Evolutionary conservation across 371 early-diverging fungal species (phyloP), one percentile per base, ranked within the genome.

Genomic region (Mortierella sp.): DNA sequence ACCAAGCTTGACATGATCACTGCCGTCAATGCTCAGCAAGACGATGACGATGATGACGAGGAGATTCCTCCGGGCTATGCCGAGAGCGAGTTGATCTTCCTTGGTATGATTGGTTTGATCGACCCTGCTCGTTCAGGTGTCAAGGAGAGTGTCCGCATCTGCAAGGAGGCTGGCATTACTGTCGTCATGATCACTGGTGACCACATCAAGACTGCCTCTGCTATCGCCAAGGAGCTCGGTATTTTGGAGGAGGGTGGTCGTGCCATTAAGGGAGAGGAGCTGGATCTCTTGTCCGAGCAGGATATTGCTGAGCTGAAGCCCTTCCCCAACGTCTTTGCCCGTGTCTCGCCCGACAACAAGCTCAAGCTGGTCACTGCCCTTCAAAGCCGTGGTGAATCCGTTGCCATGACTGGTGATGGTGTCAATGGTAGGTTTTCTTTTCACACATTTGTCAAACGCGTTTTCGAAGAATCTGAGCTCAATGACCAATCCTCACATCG

Each of bases 351-450:
- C 13, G 98, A 98, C 84, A 98, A 97, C 84, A 99, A 99, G 89
- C 93, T 98, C 71, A 97, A 96, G 90, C 96, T 99, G 91, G 97
- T 99, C 52, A 92, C 95, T 88, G 96, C 98, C 0, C 89, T 99
- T 75, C 97, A 99, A 88, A 91, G 93, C n/a, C 92, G 94, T 42
- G 91, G 91, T 42, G 90, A 91, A 72, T 91, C 91, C 48, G 92
- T 90, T 74, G 94, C 91, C 77, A 94, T 94, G 96, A 96, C 96
- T 8, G 98, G 98, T 75, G 95, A 98, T 88, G 95, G 98, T 90
- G 94, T 97, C 58, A 97, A 96, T 80, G 80, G 79, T 79, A 70
- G 28, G 70, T 9, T n/a, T 16, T 8, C 38, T 9, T 63, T 47
- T n/a, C n/a, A 2, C 7, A 13, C 47, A 13, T 5, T 63, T 48